phyloP scores from a whole-genome alignment of 2,329 filamentous ascomycete species.

The Orbilia brochopaga region DNA sequence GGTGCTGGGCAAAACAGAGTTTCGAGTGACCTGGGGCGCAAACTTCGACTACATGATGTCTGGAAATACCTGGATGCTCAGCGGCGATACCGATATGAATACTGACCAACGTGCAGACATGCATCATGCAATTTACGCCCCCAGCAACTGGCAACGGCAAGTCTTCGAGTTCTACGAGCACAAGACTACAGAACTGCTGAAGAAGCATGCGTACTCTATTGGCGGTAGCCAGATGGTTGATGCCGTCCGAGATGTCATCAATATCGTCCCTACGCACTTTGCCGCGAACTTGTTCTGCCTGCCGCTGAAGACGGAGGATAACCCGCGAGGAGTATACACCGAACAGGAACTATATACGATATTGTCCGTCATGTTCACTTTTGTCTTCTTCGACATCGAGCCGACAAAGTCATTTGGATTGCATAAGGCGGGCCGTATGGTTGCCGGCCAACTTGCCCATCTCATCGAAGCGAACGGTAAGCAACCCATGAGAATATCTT shows the following conservation, averaged over 20 bases:
- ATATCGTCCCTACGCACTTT: slow-evolving; percentile 65
- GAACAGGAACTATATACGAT: slow-evolving; percentile 67
- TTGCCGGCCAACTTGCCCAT: slow-evolving; percentile 67
- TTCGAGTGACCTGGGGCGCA: slow-evolving; percentile 70
- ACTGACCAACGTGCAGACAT: slow-evolving; percentile 64
- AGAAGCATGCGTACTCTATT: slow-evolving; percentile 70
- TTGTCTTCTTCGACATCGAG: slow-evolving; percentile 72
- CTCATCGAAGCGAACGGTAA: slow-evolving; percentile 71
- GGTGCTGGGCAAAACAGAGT: slow-evolving; percentile 68
- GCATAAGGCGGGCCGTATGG: slow-evolving; percentile 65
- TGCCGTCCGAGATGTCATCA: slow-evolving; percentile 67
- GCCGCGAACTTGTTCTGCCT: slow-evolving; percentile 65
- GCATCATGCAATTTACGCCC: slow-evolving; percentile 65
- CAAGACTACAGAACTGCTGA: slow-evolving; percentile 68
- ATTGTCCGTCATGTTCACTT: slow-evolving; percentile 69
- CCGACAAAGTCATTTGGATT: slow-evolving; percentile 71
- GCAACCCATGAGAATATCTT: slow-evolving; percentile 57
- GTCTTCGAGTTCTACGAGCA: slow-evolving; percentile 72
- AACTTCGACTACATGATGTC: slow-evolving; percentile 70
- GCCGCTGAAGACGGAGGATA: slow-evolving; percentile 64
- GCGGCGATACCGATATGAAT: slow-evolving; percentile 63
- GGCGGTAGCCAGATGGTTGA: slow-evolving; percentile 69
- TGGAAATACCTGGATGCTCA: slow-evolving; percentile 64
- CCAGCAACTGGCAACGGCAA: slow-evolving; percentile 67
- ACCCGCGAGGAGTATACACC: slow-evolving; percentile 63